Evolutionary conservation across 441 rosid species (phyloP), one percentile per base, ranked within the genome.

Genomic region (Manihot esculenta): DNA sequence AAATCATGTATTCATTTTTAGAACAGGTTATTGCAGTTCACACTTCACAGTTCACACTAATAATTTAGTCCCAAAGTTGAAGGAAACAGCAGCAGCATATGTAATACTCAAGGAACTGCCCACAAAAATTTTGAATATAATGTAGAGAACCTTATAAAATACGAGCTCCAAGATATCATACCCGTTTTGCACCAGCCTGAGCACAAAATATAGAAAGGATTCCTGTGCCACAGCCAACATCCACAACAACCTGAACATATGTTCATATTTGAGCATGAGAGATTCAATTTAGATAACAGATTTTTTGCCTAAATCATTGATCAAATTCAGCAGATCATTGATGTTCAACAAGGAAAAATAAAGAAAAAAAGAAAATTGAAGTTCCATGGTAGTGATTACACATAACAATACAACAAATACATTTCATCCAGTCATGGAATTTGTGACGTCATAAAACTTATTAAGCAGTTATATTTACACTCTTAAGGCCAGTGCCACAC

Each of bases 161-260:
- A 68, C 23, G 24, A 62, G 64, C 21, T 64, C 20, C 38, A 24
- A 69, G 45, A 58, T 49, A 12, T 17, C 77, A 61, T 87, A 95
- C 99, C 84, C 97, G 84, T 77, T 87, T 93, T 7, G 99, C 99
- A 66, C 99, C 99, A 70, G 98, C 99, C 81, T 91, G 94, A 66
- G 97, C 96, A 86, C 99, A 95, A 82, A 95, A 95, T 83, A 95
- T 89, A 35, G 99, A 88, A 74, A 95, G 98, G 78, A 95, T 92
- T 74, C 98, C 97, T 18, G 99, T 95, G 65, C 99, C 99, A 72
- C 99, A 95, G 70, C 99, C 99, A 86, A 95, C 99, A 78, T 95
- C 98, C 64, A 95, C 83, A 64, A 95, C 99, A 77, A 95, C 97
- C 99, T 95, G 83, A 42, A 68, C 12, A 72, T 23, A 67, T 42